These are phyloP conservation scores for Lipomyces oligophaga DNA, from an alignment of 805 yeast genomes.

Conservation along the genomic window DNA sequence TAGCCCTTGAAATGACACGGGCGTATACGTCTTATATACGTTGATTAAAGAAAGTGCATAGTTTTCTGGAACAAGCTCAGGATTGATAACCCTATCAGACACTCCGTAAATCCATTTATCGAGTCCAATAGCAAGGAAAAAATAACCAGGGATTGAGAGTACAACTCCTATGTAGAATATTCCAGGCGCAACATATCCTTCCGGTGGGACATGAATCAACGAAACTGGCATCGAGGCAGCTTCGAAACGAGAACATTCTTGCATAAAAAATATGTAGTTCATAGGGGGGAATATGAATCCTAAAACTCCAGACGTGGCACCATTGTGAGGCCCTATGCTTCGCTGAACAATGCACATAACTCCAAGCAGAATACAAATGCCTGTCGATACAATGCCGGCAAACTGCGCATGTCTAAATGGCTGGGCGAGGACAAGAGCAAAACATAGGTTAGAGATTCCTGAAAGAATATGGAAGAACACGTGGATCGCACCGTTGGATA, in stretches of 20 bases:
- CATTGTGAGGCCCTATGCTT: constrained; percentile 22
- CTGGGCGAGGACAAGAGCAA: constrained; percentile 34
- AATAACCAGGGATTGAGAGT: constrained; percentile 8
- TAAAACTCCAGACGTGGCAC: constrained; percentile 31
- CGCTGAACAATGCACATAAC: constrained; percentile 33
- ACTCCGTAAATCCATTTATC: constrained; percentile 15
- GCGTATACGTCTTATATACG: constrained; percentile 13
- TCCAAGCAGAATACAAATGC: constrained; percentile 34
- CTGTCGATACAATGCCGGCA: constrained; percentile 37
- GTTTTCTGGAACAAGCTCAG: not conserved
- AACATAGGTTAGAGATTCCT: constrained; percentile 36
- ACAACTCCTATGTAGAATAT: constrained; percentile 20
- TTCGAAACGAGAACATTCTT: constrained; percentile 17
- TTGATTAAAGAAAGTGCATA: constrained; percentile 9
- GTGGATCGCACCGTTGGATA: constrained; percentile 31
- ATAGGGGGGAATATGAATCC: constrained; percentile 38
- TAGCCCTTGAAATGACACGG: constrained; percentile 8
- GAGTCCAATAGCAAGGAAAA: constrained; percentile 1
- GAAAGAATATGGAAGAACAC: constrained; percentile 35
- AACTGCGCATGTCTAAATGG: constrained; percentile 35
- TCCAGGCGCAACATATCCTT: constrained; percentile 24
- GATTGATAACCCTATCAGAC: not conserved
- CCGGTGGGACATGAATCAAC: constrained; percentile 18
- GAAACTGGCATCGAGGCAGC: not conserved
- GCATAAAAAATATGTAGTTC: constrained; percentile 35